These are phyloP conservation scores for Nothopassalora personata DNA, from an alignment of 2,329 filamentous ascomycete species.

Conservation along the genomic window DNA sequence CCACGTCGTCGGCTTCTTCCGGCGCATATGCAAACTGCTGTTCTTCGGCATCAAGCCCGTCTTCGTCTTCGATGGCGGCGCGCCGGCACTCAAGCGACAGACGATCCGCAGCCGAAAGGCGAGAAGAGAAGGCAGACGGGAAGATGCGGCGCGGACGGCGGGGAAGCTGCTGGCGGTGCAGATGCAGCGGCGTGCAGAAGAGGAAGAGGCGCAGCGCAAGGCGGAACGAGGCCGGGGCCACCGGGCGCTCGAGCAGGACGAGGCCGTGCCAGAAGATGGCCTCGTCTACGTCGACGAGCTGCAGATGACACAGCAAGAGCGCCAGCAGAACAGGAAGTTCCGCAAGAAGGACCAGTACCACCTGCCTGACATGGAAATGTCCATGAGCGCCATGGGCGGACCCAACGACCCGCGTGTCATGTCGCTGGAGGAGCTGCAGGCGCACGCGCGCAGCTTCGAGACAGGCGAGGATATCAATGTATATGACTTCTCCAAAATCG, in stretches of 20 bases:
- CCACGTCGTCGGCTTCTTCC: constrained; percentile 96
- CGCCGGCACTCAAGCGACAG: constrained; percentile 81
- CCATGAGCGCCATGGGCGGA: constrained; percentile 78
- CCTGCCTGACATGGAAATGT: constrained; percentile 74
- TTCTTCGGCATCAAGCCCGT: constrained; percentile 96
- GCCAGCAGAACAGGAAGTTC: constrained; percentile 69
- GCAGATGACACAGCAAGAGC: constrained; percentile 72
- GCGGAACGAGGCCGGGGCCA: constrained; percentile 29
- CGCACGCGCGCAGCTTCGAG: constrained; percentile 89
- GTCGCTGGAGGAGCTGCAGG: constrained; percentile 88
- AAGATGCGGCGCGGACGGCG: constrained; percentile 88
- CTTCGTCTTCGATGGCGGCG: constrained; percentile 96
- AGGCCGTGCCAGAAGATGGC: constrained; percentile 64
- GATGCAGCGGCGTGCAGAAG: constrained; percentile 85
- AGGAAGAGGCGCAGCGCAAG: constrained; percentile 67
- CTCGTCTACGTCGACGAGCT: constrained; percentile 89
- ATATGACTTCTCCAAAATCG: constrained; percentile 98
- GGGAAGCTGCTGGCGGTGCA: constrained; percentile 88
- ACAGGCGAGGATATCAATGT: constrained; percentile 77
- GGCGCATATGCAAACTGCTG: constrained; percentile 92
- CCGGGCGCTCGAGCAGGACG: constrained; percentile 45
- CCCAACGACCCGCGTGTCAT: constrained; percentile 93
- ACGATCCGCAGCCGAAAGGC: constrained; percentile 76
- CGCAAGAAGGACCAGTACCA: constrained; percentile 93
- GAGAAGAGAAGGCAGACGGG: constrained; percentile 77